A percentile compares a stretch with the other conserved stretches of the same genome.
phyloP scores from a whole-genome alignment of 1,139 yeast genomes.

The Zygosaccharomyces sapae region DNA sequence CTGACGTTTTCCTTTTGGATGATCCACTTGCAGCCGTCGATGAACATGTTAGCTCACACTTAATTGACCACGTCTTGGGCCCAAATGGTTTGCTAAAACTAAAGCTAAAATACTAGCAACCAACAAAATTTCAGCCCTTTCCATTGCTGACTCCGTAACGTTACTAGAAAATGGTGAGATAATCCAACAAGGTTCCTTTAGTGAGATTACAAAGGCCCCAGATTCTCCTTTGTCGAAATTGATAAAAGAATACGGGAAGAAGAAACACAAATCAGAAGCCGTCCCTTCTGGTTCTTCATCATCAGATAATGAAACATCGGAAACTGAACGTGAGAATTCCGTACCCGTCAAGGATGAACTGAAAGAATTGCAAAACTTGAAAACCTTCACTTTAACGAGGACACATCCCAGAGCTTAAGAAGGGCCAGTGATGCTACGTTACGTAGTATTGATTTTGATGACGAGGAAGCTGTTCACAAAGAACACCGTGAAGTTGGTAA shows the following conservation, averaged over 20 bases:
- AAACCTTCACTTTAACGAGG: constrained; percentile 28
- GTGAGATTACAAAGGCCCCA: constrained; percentile 45
- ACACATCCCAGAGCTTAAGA: constrained; percentile 48
- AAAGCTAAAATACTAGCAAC: constrained; percentile 85
- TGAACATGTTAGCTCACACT: constrained; percentile 87
- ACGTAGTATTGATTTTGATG: constrained; percentile 41
- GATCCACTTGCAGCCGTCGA: constrained; percentile 95
- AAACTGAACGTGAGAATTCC: constrained; percentile 25
- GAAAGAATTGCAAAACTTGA: constrained; percentile 35
- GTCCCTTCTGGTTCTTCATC: constrained; percentile 10
- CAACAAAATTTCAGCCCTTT: constrained; percentile 78
- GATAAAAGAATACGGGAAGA: constrained; percentile 71
- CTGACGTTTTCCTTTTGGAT: constrained; percentile 85
- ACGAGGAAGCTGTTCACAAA: constrained; percentile 47
- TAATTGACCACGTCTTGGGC: constrained; percentile 75
- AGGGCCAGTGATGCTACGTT: constrained; percentile 68
- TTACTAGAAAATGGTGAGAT: constrained; percentile 74
- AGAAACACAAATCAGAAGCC: constrained; percentile 31
- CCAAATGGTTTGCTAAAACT: constrained; percentile 70
- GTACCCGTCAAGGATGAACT: constrained; percentile 36
- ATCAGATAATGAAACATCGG: not conserved
- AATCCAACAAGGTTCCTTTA: constrained; percentile 71
- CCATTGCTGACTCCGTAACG: constrained; percentile 69
- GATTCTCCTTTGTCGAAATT: constrained; percentile 56
- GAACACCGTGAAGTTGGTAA: constrained; percentile 92